Base-by-base conservation (phyloP, 352 stramenopile species). In the Phytophthora idaei region DNA sequence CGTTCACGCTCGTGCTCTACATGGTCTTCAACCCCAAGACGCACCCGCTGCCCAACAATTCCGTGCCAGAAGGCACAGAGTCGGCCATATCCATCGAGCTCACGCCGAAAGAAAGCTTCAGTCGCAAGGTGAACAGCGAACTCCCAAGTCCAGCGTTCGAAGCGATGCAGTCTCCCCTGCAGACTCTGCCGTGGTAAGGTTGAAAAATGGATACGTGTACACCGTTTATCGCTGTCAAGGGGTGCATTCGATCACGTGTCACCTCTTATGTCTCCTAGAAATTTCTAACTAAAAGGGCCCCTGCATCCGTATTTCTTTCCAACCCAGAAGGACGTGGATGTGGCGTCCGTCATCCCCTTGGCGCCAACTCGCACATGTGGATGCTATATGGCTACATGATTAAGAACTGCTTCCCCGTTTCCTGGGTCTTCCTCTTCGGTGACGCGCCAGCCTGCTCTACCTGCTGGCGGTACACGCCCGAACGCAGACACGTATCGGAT, bases 301-400 rank as follows among this genome's bases (percentile, higher is more conserved):
- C 21, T 21, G 21, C 21, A 21, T 21, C 21, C 21, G 21, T 21
- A 21, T 21, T 21, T 21, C 21, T 21, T 21, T 21, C 21, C 21
- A 21, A 32, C 21, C 28, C 44, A 34, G 21, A 77, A 78, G 31
- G 29, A 66, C 61, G 49, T 80, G 12, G 78, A 66, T 5, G 57
- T 76, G 15, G 47, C 57, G 10, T 83, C 76, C 29, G 64, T 84
- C 2, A 31, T 81, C 27, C 74, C 76, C 29, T 64, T 86, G 12
- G 73, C 69, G 17, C 17, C 17, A 21, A 21, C 17, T 21, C 17
- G 17, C 0, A 21, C 21, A 21, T 21, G 21, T 1, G 21, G 21
- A 21, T 21, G 21, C 21, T 21, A 21, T 21, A 21, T 21, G 21
- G 21, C 21, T 21, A 21, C 21, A 21, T 21, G 21, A 21, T 21